Evolutionary conservation across 495 filamentous ascomycete genomes (phyloP), one percentile per base, ranked within the genome.

Genomic region (Penicillium coprophilum): DNA sequence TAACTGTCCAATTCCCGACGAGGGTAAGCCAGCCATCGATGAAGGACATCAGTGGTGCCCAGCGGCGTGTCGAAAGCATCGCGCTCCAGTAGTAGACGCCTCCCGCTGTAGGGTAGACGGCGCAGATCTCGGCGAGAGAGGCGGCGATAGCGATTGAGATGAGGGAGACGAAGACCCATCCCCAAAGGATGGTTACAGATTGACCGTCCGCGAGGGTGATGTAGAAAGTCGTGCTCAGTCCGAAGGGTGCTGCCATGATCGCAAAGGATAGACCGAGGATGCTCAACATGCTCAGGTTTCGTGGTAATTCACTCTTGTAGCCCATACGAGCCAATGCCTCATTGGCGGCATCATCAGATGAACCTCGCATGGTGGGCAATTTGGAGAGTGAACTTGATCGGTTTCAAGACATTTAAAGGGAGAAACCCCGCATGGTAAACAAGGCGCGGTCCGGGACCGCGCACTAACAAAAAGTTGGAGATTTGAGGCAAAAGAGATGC

Each of bases 1-100:
- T 78, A 13, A 80, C 72, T 4, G 78, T 78, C 61, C 89, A 87
- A 79, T 87, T 90, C 1, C 86, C 88, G 2, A 85, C 82, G 5
- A 88, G 80, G 41, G 86, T 89, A 60, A 91, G 78, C 87, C 88
- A 91, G 23, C 88, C 88, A 12, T 86, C 87, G 17, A 85, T 82
- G 73, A 85, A 91, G 13, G 80, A 84, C 56, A 90, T 77, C 44
- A 86, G 65, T 6, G 83, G 82, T 5, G 82, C 84, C 81, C 82
- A 89, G 53, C 71, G 69, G 50, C 69, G 75, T 53, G 74, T 74
- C 1, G 74, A 71, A 19, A 82, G 76, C 68, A 87, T 86, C 8
- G 87, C 86, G 12, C 85, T 87, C 88, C 87, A 91, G 69, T 89
- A 85, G 58, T 90, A 90, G 51, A 88, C 85, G 7, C 86, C 86